Percentiles rank a stretch among this genome's conserved stretches.
Evolutionary conservation across 148 eudicot species (phyloP).

Genomic region (Pouteria glomerata): DNA sequence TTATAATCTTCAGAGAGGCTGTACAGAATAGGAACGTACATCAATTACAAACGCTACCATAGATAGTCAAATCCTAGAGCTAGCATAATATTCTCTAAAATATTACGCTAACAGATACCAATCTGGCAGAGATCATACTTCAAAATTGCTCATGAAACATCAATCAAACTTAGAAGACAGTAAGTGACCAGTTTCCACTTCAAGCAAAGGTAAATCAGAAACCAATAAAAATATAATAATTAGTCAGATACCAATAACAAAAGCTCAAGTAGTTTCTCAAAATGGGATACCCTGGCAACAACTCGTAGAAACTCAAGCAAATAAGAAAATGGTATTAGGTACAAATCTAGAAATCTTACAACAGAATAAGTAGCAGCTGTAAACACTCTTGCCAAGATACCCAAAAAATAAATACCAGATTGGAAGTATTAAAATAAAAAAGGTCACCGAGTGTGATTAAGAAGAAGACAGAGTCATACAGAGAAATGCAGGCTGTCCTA

Average conservation of each 20-base stretch:
- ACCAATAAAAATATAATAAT: not conserved
- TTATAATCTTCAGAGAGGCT: too few species aligned
- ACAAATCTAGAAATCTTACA: not conserved
- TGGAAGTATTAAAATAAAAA: not conserved
- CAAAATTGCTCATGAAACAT: slow-evolving; percentile 4
- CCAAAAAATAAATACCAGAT: not conserved
- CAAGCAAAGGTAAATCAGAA: not conserved
- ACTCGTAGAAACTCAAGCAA: not conserved
- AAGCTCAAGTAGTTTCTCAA: not conserved
- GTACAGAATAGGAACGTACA: too few species aligned
- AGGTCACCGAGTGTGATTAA: not conserved
- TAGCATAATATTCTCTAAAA: too few species aligned
- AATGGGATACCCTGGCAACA: not conserved
- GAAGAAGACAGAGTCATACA: not conserved
- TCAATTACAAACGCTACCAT: too few species aligned
- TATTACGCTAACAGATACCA: too few species aligned
- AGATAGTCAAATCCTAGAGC: too few species aligned
- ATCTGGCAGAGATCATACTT: too few species aligned
- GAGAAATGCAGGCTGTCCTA: not conserved
- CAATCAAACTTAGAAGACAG: not conserved
- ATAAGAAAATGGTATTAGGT: not conserved
- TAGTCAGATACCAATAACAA: not conserved
- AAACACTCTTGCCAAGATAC: not conserved
- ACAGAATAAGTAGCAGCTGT: not conserved
- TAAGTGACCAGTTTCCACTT: not conserved